Percentiles rank a stretch among this genome's conserved stretches.
phyloP scores from a whole-genome alignment of 1,139 yeast species.

The Candida sojae region DNA sequence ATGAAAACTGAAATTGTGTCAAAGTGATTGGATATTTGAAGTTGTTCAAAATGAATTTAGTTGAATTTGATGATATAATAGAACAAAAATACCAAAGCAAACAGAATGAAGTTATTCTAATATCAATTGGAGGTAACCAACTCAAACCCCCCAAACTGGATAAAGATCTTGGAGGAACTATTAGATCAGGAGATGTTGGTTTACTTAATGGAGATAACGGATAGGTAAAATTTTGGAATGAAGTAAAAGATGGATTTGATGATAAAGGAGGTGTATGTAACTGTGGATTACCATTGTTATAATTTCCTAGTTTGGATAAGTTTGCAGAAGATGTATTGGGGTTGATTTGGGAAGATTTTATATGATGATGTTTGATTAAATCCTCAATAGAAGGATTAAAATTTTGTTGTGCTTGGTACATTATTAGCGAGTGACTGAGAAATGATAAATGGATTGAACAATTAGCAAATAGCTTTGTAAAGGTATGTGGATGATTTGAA shows the following conservation, averaged over 20 bases:
- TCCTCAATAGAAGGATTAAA: constrained; percentile 11
- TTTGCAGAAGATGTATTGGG: constrained; percentile 34
- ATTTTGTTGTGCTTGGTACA: constrained; percentile 3
- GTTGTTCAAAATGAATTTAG: constrained; percentile 68
- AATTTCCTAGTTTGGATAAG: constrained; percentile 18
- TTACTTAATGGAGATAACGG: constrained; percentile 40
- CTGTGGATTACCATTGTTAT: constrained; percentile 6
- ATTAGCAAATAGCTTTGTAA: neutral
- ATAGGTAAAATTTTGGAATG: constrained; percentile 8
- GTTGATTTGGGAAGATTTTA: constrained; percentile 18
- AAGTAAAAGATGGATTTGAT: constrained; percentile 11
- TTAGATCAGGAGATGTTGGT: constrained; percentile 31
- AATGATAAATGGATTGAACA: neutral
- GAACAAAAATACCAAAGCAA: constrained; percentile 79
- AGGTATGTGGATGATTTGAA: neutral
- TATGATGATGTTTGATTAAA: constrained; percentile 5
- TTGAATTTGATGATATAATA: constrained; percentile 77
- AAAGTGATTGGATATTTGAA: constrained; percentile 81
- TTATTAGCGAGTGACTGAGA: constrained; percentile 4
- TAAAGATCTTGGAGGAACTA: constrained; percentile 10
- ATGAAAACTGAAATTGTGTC: constrained; percentile 79
- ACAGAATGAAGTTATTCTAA: constrained; percentile 49
- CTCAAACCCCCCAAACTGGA: constrained; percentile 18
- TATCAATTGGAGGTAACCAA: constrained; percentile 29
- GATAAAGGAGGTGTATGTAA: constrained; percentile 14